phyloP scores from a whole-genome alignment of 2,329 filamentous ascomycete species.

The Pezicula radicicola region DNA sequence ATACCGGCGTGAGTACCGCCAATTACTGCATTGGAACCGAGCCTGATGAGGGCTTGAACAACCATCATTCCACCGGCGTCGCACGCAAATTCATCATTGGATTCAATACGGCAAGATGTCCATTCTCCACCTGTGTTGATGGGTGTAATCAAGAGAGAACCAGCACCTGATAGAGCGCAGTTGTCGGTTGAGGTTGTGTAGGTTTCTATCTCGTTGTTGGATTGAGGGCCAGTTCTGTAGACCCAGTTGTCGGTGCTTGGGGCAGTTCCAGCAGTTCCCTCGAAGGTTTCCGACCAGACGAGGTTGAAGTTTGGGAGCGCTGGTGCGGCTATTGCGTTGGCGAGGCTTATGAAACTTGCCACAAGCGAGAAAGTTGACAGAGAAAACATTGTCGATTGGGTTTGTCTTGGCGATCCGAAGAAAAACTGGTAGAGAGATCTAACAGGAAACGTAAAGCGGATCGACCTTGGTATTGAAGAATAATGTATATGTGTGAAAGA shows the following conservation, averaged over 20 bases:
- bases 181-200: constrained; percentile 12
- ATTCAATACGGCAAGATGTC: constrained; percentile 22
- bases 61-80: constrained; percentile 13
- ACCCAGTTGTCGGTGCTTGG: constrained; percentile 15
- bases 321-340: constrained; percentile 6
- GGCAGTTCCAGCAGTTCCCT: not conserved
- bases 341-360: constrained; percentile 4
- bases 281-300: constrained; percentile 18
- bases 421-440: not conserved
- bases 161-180: constrained; percentile 10
- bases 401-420: not conserved
- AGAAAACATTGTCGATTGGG: not conserved
- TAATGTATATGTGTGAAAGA: not conserved
- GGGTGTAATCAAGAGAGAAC: constrained; percentile 17
- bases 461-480: not conserved
- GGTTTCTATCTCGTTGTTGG: constrained; percentile 19
- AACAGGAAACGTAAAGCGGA: not conserved
- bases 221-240: constrained; percentile 8
- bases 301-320: constrained; percentile 12
- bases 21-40: constrained; percentile 6
- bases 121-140: constrained; percentile 11
- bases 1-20: constrained; percentile 2
- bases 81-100: constrained; percentile 8
- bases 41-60: constrained; percentile 16
- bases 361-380: constrained; percentile 2